These are phyloP conservation scores for Suillus brevipes DNA, from an alignment of 768 basidiomycete genomes.

Conservation along the genomic window DNA sequence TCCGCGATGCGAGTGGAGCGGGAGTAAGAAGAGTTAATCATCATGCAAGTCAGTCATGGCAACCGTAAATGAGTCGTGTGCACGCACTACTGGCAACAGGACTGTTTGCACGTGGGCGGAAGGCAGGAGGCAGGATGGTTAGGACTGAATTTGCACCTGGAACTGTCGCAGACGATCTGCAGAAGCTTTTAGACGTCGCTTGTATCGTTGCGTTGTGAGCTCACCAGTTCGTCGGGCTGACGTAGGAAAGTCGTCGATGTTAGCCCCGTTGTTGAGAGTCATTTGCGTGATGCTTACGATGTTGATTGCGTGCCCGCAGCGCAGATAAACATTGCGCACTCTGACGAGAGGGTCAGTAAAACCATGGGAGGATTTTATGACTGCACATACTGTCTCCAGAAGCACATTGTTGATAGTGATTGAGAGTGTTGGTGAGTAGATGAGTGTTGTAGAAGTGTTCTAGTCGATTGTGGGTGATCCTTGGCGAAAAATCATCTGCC, in stretches of 20 bases:
- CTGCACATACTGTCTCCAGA: conserved; percentile 51
- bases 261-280: background rate
- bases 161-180: conserved; percentile 48
- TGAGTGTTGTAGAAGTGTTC: conserved; percentile 11
- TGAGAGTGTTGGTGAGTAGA: conserved; percentile 11
- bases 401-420: conserved; percentile 43
- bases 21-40: conserved; percentile 3
- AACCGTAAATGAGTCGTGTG: background rate
- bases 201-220: background rate
- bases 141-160: conserved; percentile 55
- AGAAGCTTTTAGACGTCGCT: conserved; percentile 11
- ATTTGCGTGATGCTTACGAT: conserved; percentile 34
- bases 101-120: conserved; percentile 43
- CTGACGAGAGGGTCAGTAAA: conserved; percentile 22
- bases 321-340: conserved; percentile 48
- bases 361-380: no score
- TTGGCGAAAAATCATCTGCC: conserved; percentile 11
- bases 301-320: conserved; percentile 49
- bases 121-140: conserved; percentile 46
- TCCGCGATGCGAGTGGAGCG: background rate
- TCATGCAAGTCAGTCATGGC: conserved; percentile 2
- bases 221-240: conserved; percentile 41
- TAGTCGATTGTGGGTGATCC: conserved; percentile 14
- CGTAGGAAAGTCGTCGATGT: background rate
- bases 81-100: conserved; percentile 52